Percentiles rank a stretch among this genome's conserved stretches.
These are phyloP conservation scores for Fraxinus baroniana DNA, from an alignment of 305 asterid genomes.

Conservation along the genomic window DNA sequence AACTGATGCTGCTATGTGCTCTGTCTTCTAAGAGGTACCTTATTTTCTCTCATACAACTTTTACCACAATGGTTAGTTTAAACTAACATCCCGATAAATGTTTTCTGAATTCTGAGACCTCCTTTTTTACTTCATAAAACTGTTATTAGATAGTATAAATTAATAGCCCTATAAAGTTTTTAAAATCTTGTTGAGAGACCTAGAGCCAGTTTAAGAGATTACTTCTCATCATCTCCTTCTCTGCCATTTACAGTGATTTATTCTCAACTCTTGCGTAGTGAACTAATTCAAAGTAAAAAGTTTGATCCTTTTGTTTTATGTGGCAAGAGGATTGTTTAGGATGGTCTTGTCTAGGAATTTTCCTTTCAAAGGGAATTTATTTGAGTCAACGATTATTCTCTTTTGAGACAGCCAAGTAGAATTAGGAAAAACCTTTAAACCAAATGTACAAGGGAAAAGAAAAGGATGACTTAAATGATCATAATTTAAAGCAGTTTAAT, in stretches of 20 bases:
- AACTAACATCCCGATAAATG: not conserved
- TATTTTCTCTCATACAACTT: not conserved
- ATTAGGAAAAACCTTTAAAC: not conserved
- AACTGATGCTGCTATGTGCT: not conserved
- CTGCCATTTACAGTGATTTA: not conserved
- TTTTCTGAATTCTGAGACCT: not conserved
- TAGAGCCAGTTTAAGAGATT: not conserved
- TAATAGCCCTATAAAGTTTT: not conserved
- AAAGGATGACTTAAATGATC: not conserved
- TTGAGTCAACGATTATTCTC: not conserved
- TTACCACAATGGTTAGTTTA: not conserved
- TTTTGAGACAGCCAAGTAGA: not conserved
- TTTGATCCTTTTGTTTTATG: not conserved
- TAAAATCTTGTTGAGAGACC: not conserved
- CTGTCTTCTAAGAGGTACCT: not conserved
- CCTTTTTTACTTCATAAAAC: not conserved
- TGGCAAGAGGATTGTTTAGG: not conserved
- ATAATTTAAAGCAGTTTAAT: not conserved
- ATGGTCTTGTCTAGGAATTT: not conserved
- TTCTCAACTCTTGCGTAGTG: not conserved
- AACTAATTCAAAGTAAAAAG: not conserved
- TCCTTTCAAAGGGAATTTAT: not conserved
- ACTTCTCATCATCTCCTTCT: not conserved
- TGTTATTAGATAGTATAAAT: not conserved
- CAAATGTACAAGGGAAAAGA: not conserved